These are phyloP conservation scores for Xylaria venustula DNA, from an alignment of 495 filamentous ascomycete species.

Conservation along the genomic window DNA sequence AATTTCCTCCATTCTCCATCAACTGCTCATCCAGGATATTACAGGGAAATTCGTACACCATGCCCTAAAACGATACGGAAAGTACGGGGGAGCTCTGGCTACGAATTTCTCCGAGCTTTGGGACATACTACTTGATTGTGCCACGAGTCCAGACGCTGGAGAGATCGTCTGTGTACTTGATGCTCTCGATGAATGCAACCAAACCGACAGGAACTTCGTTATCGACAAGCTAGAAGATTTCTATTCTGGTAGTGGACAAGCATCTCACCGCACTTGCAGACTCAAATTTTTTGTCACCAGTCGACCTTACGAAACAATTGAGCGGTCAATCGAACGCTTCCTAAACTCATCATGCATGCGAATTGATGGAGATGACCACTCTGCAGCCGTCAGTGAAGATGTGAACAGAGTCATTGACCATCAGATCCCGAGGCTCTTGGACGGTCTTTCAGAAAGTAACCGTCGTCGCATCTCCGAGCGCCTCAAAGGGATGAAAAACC, in stretches of 20 bases:
- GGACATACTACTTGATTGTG: constrained; percentile 34
- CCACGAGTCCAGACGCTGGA: constrained; percentile 30
- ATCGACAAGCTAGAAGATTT: constrained; percentile 26
- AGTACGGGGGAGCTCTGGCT: constrained; percentile 23
- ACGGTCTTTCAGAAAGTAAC: constrained; percentile 9
- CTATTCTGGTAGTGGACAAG: constrained; percentile 1
- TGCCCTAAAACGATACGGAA: constrained; percentile 20
- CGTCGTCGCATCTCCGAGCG: constrained; percentile 19
- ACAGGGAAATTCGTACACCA: constrained; percentile 21
- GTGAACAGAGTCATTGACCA: constrained; percentile 41
- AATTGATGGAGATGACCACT: constrained; percentile 34
- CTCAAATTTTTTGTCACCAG: constrained; percentile 39
- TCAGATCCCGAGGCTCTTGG: constrained; percentile 19
- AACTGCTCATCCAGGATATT: constrained; percentile 28
- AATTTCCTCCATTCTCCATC: constrained; percentile 36
- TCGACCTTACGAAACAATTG: constrained; percentile 35
- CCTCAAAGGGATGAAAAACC: constrained; percentile 36
- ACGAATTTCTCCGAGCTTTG: constrained; percentile 41
- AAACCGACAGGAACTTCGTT: constrained; percentile 19
- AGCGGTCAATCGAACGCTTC: constrained; percentile 21
- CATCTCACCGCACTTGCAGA: not conserved
- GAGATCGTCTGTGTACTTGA: constrained; percentile 45
- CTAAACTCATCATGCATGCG: constrained; percentile 16
- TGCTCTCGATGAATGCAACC: constrained; percentile 44
- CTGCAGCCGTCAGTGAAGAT: constrained; percentile 31